Evolutionary conservation across 1,284 basidiomycete genomes (phyloP), one percentile per base, ranked within the genome.

Genomic region (Trichosporon sp.): DNA sequence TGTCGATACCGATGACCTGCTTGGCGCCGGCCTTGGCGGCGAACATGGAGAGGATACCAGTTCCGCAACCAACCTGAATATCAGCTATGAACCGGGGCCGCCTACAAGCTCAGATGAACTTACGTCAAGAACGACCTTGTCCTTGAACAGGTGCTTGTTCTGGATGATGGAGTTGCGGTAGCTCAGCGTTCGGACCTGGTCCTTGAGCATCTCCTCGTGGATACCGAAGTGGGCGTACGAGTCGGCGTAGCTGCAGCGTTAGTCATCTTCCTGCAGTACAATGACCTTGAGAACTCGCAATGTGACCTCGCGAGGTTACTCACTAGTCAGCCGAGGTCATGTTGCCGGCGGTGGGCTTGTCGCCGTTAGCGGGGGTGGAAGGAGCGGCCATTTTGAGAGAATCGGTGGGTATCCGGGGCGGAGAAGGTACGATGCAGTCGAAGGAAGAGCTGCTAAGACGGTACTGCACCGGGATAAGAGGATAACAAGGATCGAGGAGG

Each of bases 181-280:
- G 62, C 93, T 93, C 44, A 93, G 89, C 53, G 97, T 99, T 73
- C 97, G 92, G 74, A 99, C 95, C 67, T 87, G 86, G 85, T 99
- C 97, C 85, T 99, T 99, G 82, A 99, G 86, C 97, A 99, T 99
- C 86, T 99, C 97, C 85, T 97, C 95, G 84, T 98, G 95, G 77
- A 98, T 98, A 73, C 92, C 93, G 63, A 68, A 68, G 67, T 62
- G 63, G 32, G 80, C 88, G 73, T 79, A 92, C 92, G 96, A 96
- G 85, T 97, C 94, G 60, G 95, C 94, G 82, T 97, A 97, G 67
- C 93, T 96, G 65, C 81, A 91, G 90, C 29, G 60, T 65, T 21
- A 65, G 65, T 29, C 21, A 31, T 18, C 18, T 51, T 5, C 3
- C 2, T n/a, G 18, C 44, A n/a, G n/a, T n/a, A n/a, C n/a, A n/a